Evolutionary conservation across 2,329 filamentous ascomycete species (phyloP).

Genomic region (Clonostachys solani): DNA sequence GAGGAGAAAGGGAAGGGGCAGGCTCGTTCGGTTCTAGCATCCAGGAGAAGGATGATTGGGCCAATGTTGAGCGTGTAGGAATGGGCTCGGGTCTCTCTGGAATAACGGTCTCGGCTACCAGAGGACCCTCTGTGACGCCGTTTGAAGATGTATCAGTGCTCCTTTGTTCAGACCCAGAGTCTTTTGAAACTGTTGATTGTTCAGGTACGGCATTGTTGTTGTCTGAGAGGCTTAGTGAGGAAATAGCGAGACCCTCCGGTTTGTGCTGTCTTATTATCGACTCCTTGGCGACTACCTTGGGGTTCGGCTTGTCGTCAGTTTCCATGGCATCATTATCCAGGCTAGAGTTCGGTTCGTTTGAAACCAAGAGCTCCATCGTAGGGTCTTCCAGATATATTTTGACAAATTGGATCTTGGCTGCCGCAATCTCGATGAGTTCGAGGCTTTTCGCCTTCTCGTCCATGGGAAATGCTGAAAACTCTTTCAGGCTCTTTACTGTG

Average conservation of each 20-base stretch:
- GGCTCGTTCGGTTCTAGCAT: conserved; percentile 62
- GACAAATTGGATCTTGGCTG: conserved; percentile 62
- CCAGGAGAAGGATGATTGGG: conserved; percentile 75
- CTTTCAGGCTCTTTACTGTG: conserved; percentile 59
- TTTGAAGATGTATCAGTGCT: not conserved
- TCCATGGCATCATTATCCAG: conserved; percentile 1
- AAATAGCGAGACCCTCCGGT: not conserved
- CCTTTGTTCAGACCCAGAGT: not conserved
- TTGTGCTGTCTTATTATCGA: no score
- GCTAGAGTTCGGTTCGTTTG: not conserved
- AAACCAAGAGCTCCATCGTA: conserved; percentile 32
- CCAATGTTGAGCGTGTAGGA: conserved; percentile 61
- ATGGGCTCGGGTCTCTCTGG: conserved; percentile 27
- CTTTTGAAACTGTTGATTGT: not conserved
- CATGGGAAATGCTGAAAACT: conserved; percentile 45
- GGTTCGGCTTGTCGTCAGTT: not conserved
- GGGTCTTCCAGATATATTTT: conserved; percentile 58
- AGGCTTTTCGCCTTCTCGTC: conserved; percentile 44
- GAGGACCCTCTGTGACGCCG: not conserved
- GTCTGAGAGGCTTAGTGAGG: not conserved
- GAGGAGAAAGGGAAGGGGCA: conserved; percentile 7
- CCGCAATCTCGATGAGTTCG: conserved; percentile 52
- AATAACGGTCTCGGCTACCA: not conserved
- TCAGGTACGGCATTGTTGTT: not conserved
- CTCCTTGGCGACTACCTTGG: no score